A percentile compares a stretch with the other conserved stretches of the same genome.
These are phyloP conservation scores for Epichloe hybrida DNA, from an alignment of 2,329 filamentous ascomycete genomes.

Conservation along the genomic window DNA sequence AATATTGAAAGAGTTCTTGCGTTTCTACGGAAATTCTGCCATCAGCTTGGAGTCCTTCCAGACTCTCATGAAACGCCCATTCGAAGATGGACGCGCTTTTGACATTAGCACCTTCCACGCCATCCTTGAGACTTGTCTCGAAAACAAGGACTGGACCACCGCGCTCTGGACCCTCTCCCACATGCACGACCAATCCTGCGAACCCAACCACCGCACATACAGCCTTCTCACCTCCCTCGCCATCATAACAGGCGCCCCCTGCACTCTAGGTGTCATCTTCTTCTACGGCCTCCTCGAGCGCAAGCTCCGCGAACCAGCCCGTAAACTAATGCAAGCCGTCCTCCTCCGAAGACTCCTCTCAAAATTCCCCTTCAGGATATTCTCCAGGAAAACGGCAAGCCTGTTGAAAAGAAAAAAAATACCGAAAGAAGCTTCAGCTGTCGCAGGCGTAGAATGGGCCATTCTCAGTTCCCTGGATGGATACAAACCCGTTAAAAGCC, in stretches of 20 bases:
- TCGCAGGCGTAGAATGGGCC: slow-evolving; percentile 17
- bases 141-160: slow-evolving; percentile 16
- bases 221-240: slow-evolving; percentile 25
- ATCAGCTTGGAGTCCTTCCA: slow-evolving; percentile 15
- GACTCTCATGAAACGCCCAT: slow-evolving; percentile 13
- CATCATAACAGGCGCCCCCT: slow-evolving; percentile 16
- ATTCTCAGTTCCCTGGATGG: slow-evolving; percentile 17
- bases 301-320: slow-evolving; percentile 14
- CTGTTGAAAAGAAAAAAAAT: slow-evolving; percentile 10
- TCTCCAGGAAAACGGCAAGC: slow-evolving; percentile 14
- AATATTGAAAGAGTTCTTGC: slow-evolving; percentile 29
- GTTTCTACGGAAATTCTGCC: slow-evolving; percentile 19
- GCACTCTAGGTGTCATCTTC: slow-evolving; percentile 17
- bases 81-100: slow-evolving; percentile 13
- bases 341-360: slow-evolving; percentile 13
- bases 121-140: slow-evolving; percentile 21
- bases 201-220: slow-evolving; percentile 21
- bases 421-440: slow-evolving; percentile 1
- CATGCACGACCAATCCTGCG: slow-evolving; percentile 9
- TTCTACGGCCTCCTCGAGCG: slow-evolving; percentile 21
- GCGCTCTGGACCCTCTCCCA: slow-evolving; percentile 19
- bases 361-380: slow-evolving; percentile 15
- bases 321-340: slow-evolving; percentile 13
- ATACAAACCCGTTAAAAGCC: slow-evolving; percentile 16
- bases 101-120: slow-evolving; percentile 22